A percentile compares a stretch with the other conserved stretches of the same genome.
phyloP scores from a whole-genome alignment of 805 yeast species.

The Starmerella apis region DNA sequence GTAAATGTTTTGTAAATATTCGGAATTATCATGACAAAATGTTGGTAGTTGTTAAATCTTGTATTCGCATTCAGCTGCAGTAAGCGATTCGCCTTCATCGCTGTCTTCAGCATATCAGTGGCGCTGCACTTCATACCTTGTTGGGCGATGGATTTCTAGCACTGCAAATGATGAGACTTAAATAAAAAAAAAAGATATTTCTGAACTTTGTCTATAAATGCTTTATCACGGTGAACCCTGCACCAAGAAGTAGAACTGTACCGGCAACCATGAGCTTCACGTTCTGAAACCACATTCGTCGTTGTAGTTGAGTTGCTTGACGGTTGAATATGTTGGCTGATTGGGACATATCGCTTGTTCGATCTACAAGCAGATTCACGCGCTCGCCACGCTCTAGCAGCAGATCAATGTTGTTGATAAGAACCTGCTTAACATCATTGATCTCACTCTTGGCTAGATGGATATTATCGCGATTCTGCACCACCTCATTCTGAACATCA shows the following conservation, averaged over 20 bases:
- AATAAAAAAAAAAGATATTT: too few relatives aligned
- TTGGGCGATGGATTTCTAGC: not conserved
- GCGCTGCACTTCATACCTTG: not conserved
- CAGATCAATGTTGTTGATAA: conserved; percentile 64
- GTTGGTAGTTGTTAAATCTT: too few relatives aligned
- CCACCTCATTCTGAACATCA: conserved; percentile 5
- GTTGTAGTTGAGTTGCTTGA: conserved; percentile 50
- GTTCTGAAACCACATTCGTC: conserved; percentile 61
- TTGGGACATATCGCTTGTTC: conserved; percentile 61
- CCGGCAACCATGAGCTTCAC: conserved; percentile 10
- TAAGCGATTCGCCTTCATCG: too few relatives aligned
- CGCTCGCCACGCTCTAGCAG: conserved; percentile 71
- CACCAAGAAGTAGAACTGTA: not conserved
- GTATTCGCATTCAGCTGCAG: too few relatives aligned
- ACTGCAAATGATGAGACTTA: too few relatives aligned
- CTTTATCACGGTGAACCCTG: not conserved
- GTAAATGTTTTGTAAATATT: too few relatives aligned
- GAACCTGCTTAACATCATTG: conserved; percentile 52
- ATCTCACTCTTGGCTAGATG: conserved; percentile 38
- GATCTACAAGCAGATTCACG: conserved; percentile 59
- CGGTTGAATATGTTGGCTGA: conserved; percentile 61
- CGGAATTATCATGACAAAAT: too few relatives aligned
- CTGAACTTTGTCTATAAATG: not conserved
- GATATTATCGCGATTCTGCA: conserved; percentile 24
- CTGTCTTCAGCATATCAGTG: too few relatives aligned